These are phyloP conservation scores for Fusarium ambrosium DNA, from an alignment of 2,329 filamentous ascomycete species.

Conservation along the genomic window DNA sequence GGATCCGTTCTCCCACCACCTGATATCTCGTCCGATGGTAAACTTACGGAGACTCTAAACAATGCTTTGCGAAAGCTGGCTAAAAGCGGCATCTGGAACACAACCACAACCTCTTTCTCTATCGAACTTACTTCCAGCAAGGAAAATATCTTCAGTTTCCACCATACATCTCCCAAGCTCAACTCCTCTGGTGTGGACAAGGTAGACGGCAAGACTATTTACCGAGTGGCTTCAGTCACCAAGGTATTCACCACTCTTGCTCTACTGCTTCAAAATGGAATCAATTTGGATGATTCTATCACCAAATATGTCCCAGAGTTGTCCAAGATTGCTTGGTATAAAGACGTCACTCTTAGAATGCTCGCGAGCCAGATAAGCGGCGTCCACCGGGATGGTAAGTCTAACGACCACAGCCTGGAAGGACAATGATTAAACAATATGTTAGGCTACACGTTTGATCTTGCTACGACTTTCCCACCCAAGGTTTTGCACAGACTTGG, in stretches of 20 bases:
- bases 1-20: background rate
- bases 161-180: background rate
- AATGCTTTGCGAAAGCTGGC: background rate
- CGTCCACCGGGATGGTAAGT: background rate
- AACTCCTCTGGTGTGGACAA: background rate
- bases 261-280: background rate
- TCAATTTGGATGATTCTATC: background rate
- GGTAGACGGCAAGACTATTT: background rate
- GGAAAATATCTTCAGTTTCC: background rate
- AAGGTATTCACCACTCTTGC: background rate
- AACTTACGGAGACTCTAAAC: background rate
- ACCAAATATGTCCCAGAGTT: background rate
- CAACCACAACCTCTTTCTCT: background rate
- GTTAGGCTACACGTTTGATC: slow-evolving; percentile 2
- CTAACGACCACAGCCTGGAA: background rate
- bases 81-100: background rate
- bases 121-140: background rate
- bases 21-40: background rate
- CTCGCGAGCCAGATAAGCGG: slow-evolving; percentile 2
- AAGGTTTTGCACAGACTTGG: background rate
- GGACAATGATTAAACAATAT: background rate
- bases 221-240: background rate
- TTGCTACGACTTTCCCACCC: background rate
- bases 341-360: slow-evolving; percentile 2
- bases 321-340: background rate